These are phyloP conservation scores for Neurospora crassa DNA, from an alignment of 2,329 filamentous ascomycete genomes.

Conservation along the genomic window DNA sequence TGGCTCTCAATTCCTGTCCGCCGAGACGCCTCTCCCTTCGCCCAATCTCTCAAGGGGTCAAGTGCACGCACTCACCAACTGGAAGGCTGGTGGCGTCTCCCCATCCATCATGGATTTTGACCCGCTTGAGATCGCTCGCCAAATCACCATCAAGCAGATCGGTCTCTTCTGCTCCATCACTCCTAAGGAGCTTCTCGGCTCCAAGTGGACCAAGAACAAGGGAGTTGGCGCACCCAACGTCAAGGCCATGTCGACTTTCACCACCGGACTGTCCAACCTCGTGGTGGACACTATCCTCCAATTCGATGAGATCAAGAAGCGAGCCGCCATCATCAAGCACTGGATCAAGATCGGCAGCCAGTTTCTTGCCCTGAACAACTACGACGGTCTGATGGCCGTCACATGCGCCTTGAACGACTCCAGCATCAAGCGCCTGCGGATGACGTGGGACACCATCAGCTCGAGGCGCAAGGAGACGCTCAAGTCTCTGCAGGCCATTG, in stretches of 20 bases:
- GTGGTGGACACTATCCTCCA: constrained; percentile 89
- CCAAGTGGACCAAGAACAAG: constrained; percentile 88
- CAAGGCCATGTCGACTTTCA: constrained; percentile 84
- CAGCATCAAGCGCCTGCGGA: constrained; percentile 76
- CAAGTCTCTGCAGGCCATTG: constrained; percentile 69
- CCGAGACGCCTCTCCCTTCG: constrained; percentile 62
- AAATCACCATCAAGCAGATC: constrained; percentile 88
- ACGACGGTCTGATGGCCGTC: constrained; percentile 93
- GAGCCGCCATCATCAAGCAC: constrained; percentile 84
- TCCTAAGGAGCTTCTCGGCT: constrained; percentile 81
- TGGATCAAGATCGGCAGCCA: constrained; percentile 93
- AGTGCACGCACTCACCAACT: constrained; percentile 58
- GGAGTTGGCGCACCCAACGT: constrained; percentile 78
- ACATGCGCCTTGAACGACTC: constrained; percentile 90
- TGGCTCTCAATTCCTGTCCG: constrained; percentile 57
- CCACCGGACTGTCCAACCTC: constrained; percentile 84
- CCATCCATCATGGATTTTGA: constrained; percentile 86
- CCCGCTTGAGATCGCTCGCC: constrained; percentile 78
- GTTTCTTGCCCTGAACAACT: constrained; percentile 86
- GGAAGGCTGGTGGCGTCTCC: constrained; percentile 59
- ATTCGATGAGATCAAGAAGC: constrained; percentile 83
- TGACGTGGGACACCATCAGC: constrained; percentile 86
- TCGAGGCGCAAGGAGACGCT: constrained; percentile 73
- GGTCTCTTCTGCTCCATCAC: constrained; percentile 84
- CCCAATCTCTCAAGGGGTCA: constrained; percentile 69